Evolutionary conservation across 208 protist genomes (phyloP).

Genomic region (Wallacemonas collosoma): DNA sequence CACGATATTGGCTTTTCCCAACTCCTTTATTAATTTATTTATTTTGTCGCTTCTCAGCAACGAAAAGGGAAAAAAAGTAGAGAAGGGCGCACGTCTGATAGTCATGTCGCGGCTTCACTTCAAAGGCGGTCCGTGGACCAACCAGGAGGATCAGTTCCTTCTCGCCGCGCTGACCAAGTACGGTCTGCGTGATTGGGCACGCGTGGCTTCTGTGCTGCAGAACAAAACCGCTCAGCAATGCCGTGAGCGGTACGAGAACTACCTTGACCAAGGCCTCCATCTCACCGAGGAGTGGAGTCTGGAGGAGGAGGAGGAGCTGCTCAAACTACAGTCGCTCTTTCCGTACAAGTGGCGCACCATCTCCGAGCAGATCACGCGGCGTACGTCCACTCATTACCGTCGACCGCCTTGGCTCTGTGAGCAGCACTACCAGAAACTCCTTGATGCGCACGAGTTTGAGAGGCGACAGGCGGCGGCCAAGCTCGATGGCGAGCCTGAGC

Average conservation of each 20-base stretch:
- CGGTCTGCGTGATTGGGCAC: constrained; percentile 98
- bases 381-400: constrained; percentile 82
- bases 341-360: constrained; percentile 99
- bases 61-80: constrained; percentile 14
- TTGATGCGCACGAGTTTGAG: constrained; percentile 90
- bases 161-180: constrained; percentile 99
- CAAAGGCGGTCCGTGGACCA: constrained; percentile 99
- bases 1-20: no score
- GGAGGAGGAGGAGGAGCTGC: constrained; percentile 99
- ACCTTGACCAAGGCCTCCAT: constrained; percentile 99
- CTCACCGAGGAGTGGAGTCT: constrained; percentile 98
- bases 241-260: constrained; percentile 99
- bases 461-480: constrained; percentile 38
- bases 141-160: constrained; percentile 99
- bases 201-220: constrained; percentile 98
- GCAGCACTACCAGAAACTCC: constrained; percentile 98
- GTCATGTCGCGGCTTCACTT: constrained; percentile 91
- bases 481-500: constrained; percentile 58
- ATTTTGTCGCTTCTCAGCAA: background rate
- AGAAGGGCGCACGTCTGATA: background rate
- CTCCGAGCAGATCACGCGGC: constrained; percentile 75
- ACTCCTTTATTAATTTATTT: no score
- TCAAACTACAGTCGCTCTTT: constrained; percentile 98
- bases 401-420: constrained; percentile 98
- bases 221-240: constrained; percentile 99